Evolutionary conservation across 2,329 filamentous ascomycete genomes (phyloP), one percentile per base, ranked within the genome.

Genomic region (Cladophialophora exuberans): DNA sequence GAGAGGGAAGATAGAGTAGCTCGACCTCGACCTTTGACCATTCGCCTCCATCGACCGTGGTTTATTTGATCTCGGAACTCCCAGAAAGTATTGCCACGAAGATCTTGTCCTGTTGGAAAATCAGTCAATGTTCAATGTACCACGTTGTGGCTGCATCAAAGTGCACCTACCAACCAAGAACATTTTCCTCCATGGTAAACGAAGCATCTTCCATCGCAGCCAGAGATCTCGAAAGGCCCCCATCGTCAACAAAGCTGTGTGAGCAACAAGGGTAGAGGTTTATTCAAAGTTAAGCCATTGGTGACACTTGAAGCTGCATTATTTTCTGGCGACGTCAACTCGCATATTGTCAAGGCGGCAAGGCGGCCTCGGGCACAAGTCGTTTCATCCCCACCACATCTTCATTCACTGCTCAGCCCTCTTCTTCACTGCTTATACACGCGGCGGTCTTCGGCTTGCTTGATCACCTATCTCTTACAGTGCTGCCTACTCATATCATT

Each of bases 81-180:
- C 83, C 83, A 87, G 69, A 80, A 87, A 7, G 83, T 86, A 70
- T 86, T 86, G 57, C 83, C 83, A 17, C 76, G 68, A 43, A 87
- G 75, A 69, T 87, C 83, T 62, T 77, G 75, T 66, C 83, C 83
- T 84, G 64, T 26, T 33, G 55, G 31, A 11, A 52, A 30, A 30
- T 51, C 38, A 51, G 48, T 31, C 10, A 7, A 6, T 35, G 13
- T 49, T 45, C 45, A 50, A 23, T 52, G 28, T 47, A 6, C 3
- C 4, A 17, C 10, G 6, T 20, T 22, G 18, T 25, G 4, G 20
- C 50, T 23, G 11, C n/a, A 15, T 26, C n/a, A n/a, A 26, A 22
- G 23, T 26, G 39, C 9, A 67, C 70, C 45, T 67, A 83, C 82
- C 82, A 44, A 80, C 79, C 31, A 86, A 75, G 71, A 80, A 83